phyloP scores from a whole-genome alignment of 176 grass and related monocot species.

The Tillandsia leiboldiana region DNA sequence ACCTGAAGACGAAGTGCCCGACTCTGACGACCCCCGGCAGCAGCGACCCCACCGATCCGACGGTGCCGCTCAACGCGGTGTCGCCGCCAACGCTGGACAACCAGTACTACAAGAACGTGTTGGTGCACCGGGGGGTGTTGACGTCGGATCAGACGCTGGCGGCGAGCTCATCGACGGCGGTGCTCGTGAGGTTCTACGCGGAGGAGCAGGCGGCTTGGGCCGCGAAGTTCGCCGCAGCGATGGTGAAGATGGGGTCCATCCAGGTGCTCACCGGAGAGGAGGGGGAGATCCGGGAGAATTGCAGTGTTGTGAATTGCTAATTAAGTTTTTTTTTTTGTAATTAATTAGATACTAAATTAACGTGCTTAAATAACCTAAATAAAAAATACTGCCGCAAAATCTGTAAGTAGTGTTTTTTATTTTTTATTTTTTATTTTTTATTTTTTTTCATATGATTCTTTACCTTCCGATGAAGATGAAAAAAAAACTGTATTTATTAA shows the following conservation, averaged over 20 bases:
- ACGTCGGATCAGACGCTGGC: slow-evolving; percentile 29
- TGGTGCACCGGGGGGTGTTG: slow-evolving; percentile 19
- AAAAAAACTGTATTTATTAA: too few relatives aligned
- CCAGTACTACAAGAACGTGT: slow-evolving; percentile 47
- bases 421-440: too few relatives aligned
- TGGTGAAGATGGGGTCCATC: slow-evolving; percentile 31
- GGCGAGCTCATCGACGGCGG: slow-evolving; percentile 1
- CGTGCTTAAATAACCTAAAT: too few relatives aligned
- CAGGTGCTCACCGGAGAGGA: slow-evolving; percentile 34
- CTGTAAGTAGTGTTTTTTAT: too few relatives aligned
- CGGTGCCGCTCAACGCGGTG: slow-evolving; percentile 33
- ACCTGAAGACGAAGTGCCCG: slow-evolving; percentile 30
- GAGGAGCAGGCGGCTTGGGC: not conserved
- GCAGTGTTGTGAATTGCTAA: slow-evolving; percentile 21
- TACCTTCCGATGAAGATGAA: too few relatives aligned
- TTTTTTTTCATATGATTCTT: too few relatives aligned
- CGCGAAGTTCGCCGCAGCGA: slow-evolving; percentile 10
- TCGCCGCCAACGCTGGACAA: slow-evolving; percentile 32
- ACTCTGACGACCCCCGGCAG: slow-evolving; percentile 8
- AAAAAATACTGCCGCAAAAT: too few relatives aligned
- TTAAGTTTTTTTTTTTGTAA: too few relatives aligned
- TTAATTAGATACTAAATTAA: too few relatives aligned
- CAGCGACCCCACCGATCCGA: slow-evolving; percentile 18
- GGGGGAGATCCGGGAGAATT: slow-evolving; percentile 34
- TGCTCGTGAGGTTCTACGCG: slow-evolving; percentile 19